Evolutionary conservation across 805 yeast genomes (phyloP).

Genomic region (Barnettozyma sucrosica): DNA sequence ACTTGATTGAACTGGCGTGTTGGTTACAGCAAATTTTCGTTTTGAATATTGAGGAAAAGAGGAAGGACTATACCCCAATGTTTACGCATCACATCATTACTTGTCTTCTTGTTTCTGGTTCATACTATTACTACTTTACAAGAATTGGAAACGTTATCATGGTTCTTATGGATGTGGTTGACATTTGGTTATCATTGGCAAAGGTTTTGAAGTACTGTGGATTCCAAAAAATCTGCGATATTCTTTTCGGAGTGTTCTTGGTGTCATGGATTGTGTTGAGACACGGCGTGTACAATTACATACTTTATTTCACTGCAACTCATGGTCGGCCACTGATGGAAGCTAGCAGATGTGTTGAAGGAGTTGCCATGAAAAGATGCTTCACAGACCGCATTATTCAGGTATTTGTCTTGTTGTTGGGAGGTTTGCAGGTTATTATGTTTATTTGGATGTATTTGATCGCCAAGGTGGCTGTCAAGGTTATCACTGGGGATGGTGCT

Average conservation of each 20-base stretch:
- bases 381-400: slow-evolving; percentile 40
- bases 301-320: slow-evolving; percentile 52
- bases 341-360: slow-evolving; percentile 35
- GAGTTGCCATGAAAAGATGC: slow-evolving; percentile 36
- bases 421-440: slow-evolving; percentile 60
- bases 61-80: slow-evolving; percentile 87
- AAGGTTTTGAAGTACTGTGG: slow-evolving; percentile 75
- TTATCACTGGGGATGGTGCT: slow-evolving; percentile 67
- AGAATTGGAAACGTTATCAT: slow-evolving; percentile 75
- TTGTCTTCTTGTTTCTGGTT: slow-evolving; percentile 56
- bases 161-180: slow-evolving; percentile 79
- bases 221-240: slow-evolving; percentile 53
- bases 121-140: slow-evolving; percentile 67
- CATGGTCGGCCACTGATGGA: slow-evolving; percentile 42
- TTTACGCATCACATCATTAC: slow-evolving; percentile 85
- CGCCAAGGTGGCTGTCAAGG: slow-evolving; percentile 60
- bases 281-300: slow-evolving; percentile 67
- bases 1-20: slow-evolving; percentile 62
- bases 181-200: slow-evolving; percentile 63
- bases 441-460: slow-evolving; percentile 74
- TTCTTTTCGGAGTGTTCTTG: slow-evolving; percentile 61
- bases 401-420: slow-evolving; percentile 49
- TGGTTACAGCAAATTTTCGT: slow-evolving; percentile 81
- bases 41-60: slow-evolving; percentile 66
- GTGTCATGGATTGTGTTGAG: slow-evolving; percentile 64